phyloP scores from a whole-genome alignment of 352 stramenopile species.

The Halophytophthora batemanensis region DNA sequence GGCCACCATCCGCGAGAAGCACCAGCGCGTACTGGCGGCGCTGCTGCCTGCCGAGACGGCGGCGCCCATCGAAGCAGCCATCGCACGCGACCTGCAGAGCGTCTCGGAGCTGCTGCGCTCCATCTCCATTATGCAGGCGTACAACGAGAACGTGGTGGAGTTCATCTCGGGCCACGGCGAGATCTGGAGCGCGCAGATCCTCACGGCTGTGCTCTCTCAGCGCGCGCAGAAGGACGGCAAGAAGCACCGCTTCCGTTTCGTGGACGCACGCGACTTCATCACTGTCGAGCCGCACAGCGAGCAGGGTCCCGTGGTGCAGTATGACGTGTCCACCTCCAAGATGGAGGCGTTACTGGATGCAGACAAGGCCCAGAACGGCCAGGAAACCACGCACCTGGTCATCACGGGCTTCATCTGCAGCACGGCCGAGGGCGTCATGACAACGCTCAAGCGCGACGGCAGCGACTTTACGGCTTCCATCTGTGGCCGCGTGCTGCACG shows the following conservation, averaged over 20 bases:
- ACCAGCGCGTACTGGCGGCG: constrained; percentile 65
- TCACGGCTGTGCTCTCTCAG: constrained; percentile 75
- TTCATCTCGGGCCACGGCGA: constrained; percentile 96
- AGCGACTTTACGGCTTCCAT: constrained; percentile 98
- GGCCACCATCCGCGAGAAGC: constrained; percentile 71
- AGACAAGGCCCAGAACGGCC: constrained; percentile 30
- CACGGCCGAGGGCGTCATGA: constrained; percentile 94
- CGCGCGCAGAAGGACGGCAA: constrained; percentile 43
- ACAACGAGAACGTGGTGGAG: constrained; percentile 83
- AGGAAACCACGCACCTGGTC: constrained; percentile 78
- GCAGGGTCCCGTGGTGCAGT: constrained; percentile 76
- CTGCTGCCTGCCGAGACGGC: constrained; percentile 50
- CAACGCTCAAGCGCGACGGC: constrained; percentile 94
- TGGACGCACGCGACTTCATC: constrained; percentile 91
- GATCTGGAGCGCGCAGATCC: constrained; percentile 93
- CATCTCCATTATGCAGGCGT: constrained; percentile 88
- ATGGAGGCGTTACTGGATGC: constrained; percentile 49
- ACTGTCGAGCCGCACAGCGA: constrained; percentile 77
- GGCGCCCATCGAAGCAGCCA: constrained; percentile 52
- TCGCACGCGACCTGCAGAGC: constrained; percentile 60
- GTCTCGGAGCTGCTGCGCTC: constrained; percentile 79
- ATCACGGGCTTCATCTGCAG: constrained; percentile 97
- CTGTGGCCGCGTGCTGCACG: constrained; percentile 91
- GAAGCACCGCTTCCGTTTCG: constrained; percentile 78
- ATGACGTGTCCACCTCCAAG: constrained; percentile 67